Evolutionary conservation across 305 asterid species (phyloP).

Genomic region (Fraxinus latifolia): DNA sequence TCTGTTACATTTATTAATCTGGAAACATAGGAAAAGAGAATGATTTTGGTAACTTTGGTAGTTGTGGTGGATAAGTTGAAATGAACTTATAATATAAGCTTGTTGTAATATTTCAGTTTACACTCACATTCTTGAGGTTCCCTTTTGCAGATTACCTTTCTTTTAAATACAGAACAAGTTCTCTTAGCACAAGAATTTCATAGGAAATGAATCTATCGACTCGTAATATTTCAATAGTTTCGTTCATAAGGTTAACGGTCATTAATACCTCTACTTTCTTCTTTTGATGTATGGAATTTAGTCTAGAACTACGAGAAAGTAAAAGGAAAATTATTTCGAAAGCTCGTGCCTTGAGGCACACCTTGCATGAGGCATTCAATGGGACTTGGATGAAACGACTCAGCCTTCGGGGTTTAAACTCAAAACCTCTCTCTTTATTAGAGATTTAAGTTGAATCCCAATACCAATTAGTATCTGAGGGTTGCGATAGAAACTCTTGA

Average conservation of each 20-base stretch:
- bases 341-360: neutral
- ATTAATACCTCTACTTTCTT: neutral
- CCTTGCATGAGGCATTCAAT: neutral
- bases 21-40: neutral
- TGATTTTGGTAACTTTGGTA: neutral
- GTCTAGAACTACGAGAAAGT: neutral
- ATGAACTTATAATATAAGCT: neutral
- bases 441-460: neutral
- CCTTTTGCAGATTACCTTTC: neutral
- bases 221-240: neutral
- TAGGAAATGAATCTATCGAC: neutral
- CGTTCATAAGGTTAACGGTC: neutral
- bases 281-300: neutral
- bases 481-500: neutral
- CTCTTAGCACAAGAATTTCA: neutral
- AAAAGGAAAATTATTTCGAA: neutral
- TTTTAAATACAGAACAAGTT: neutral
- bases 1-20: slow-evolving; percentile 4
- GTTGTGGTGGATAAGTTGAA: neutral
- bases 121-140: neutral
- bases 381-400: neutral
- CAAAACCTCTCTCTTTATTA: neutral
- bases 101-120: neutral
- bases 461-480: neutral
- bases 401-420: neutral